phyloP scores from a whole-genome alignment of 805 yeast species.

The Henningerozyma blattae region DNA sequence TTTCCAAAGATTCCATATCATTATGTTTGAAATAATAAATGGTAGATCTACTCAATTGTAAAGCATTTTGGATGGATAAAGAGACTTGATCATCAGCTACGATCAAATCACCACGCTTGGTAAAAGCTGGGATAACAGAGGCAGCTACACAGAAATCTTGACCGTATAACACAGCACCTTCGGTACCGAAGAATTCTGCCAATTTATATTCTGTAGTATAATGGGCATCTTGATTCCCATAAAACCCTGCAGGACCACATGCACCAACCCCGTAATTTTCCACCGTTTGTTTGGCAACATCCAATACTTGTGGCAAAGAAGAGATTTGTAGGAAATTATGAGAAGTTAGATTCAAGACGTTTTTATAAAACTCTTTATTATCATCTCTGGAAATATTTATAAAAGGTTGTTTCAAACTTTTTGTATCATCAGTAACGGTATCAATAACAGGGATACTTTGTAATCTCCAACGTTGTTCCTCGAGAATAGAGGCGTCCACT shows the following conservation, averaged over 20 bases:
- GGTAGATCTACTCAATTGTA: conserved; percentile 75
- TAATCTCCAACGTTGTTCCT: conserved; percentile 38
- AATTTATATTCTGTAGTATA: conserved; percentile 64
- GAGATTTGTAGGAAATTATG: conserved; percentile 61
- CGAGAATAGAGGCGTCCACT: conserved; percentile 37
- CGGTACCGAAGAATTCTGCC: conserved; percentile 65
- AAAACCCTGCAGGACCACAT: conserved; percentile 96
- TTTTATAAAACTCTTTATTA: conserved; percentile 17
- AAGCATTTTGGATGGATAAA: conserved; percentile 77
- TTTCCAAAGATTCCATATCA: conserved; percentile 72
- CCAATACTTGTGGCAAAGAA: conserved; percentile 32
- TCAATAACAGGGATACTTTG: conserved; percentile 50
- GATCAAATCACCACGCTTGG: conserved; percentile 88
- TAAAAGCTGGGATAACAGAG: conserved; percentile 83
- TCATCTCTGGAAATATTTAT: conserved; percentile 18
- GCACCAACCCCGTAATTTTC: conserved; percentile 85
- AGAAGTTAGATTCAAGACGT: conserved; percentile 56
- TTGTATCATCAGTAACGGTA: conserved; percentile 36
- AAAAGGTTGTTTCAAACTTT: conserved; percentile 2
- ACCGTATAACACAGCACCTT: conserved; percentile 74
- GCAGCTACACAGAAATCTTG: conserved; percentile 84
- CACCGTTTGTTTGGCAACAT: conserved; percentile 47
- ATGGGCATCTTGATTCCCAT: conserved; percentile 91
- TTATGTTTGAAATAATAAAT: conserved; percentile 70
- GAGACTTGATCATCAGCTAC: conserved; percentile 75